Percentiles rank a stretch among this genome's conserved stretches.
Evolutionary conservation across 306 rosid species (phyloP).

Genomic region (Lathyrus oleraceus): DNA sequence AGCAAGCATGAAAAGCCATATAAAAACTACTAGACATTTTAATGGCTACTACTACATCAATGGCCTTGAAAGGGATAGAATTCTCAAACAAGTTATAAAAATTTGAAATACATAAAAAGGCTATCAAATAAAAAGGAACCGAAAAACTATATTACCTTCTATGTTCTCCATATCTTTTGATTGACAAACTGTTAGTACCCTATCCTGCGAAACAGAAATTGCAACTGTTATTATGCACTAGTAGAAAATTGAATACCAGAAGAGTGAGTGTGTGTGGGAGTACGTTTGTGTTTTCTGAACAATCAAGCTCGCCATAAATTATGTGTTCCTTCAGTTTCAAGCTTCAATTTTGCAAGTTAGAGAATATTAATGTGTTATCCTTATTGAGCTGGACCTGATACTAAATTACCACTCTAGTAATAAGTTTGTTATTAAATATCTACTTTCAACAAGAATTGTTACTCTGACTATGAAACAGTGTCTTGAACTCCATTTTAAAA

Average conservation of each 20-base stretch:
- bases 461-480: slow-evolving; percentile 17
- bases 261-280: not conserved
- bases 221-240: slow-evolving; percentile 29
- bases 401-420: slow-evolving; percentile 3
- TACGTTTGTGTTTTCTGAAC: not conserved
- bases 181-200: slow-evolving; percentile 82
- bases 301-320: not conserved
- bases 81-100: slow-evolving; percentile 14
- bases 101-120: slow-evolving; percentile 1
- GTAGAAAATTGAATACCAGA: slow-evolving; percentile 24
- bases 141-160: slow-evolving; percentile 54
- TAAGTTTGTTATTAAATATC: slow-evolving; percentile 9
- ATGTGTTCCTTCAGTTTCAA: slow-evolving; percentile 25
- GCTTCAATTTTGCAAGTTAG: slow-evolving; percentile 7
- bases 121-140: slow-evolving; percentile 6
- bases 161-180: slow-evolving; percentile 48
- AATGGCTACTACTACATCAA: not conserved
- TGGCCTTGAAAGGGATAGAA: slow-evolving; percentile 6
- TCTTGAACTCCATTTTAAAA: slow-evolving; percentile 3
- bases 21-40: slow-evolving; percentile 8
- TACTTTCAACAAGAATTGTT: slow-evolving; percentile 3
- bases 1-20: not conserved
- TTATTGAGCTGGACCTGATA: not conserved
- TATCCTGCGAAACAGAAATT: slow-evolving; percentile 61
- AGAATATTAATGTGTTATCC: not conserved